Evolutionary conservation across 1,284 basidiomycete genomes (phyloP), one percentile per base, ranked within the genome.

Genomic region (Peniophora sp.): DNA sequence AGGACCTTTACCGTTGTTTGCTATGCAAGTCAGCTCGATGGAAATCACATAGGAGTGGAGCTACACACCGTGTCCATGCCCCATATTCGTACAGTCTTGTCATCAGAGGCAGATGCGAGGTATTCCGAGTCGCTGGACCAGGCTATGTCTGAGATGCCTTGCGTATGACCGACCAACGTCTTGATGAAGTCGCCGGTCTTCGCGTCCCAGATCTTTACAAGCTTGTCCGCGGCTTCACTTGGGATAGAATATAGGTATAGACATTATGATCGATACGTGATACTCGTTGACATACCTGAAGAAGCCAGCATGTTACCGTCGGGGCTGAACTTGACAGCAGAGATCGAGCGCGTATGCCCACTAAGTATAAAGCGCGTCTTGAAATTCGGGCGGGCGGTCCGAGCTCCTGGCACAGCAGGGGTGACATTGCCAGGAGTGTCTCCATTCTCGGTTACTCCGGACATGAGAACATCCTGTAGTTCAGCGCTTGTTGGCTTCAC

Each of bases 21-120:
- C 88, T 91, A 35, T 39, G 14, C 11, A 20, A n/a, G 9, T 27
- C 22, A 22, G 47, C 14, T 42, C 17, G 14, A 14, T 34, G 50
- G 18, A 49, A 46, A 14, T 18, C 36, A 46, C 10, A 9, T 34
- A 12, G 6, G 23, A 35, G 35, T 15, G 1, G 45, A 37, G 23
- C 36, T 34, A 69, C 76, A 51, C 55, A 87, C 86, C 50, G 71
- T 62, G 59, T 88, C 82, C 57, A 88, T 66, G 57, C 78, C 79
- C 91, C 92, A 94, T 57, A 97, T 78, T 37, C 83, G 77, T 47
- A 94, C 79, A 0, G 85, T 85, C 57, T 86, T 87, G 66, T 97
- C 94, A 63, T 97, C 94, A 2, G 91, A 94, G 1, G 91, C 93
- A 44, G 89, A 91, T 0, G 92, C 91, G 36, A 97, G 66, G 62